Base-by-base conservation (phyloP, 1,284 basidiomycete genomes). In the Tetrapyrgos nigripes region DNA sequence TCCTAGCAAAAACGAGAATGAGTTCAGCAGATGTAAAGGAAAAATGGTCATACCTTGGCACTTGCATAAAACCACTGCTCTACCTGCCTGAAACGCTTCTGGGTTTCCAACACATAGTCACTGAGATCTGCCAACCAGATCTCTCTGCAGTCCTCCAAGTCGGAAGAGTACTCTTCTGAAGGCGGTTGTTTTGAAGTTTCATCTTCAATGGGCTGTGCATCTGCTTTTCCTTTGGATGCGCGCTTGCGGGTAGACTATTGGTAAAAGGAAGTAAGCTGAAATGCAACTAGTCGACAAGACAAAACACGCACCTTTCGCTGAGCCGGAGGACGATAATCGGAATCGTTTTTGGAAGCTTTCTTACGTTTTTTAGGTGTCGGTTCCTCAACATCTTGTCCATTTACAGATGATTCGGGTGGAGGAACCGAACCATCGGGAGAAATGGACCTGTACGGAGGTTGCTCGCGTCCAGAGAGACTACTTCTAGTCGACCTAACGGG, bases 91-190 rank as follows among this genome's bases (percentile, higher is more conserved):
- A 86, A 83, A 50, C 90, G 84, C 67, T 86, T 86, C 67, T 88
- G 85, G 1, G 88, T 90, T 67, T 91, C 87, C 31, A 86, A 68
- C 54, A 85, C 78, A 67, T 93, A 93, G 57, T 83, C 82, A 52
- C 81, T 79, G 14, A 92, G 77, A 64, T 90, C 90, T 29, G 76
- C 79, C 52, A 79, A 74, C 91, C 91, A 93, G 9, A 93, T 69
- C 60, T 92, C 91, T 64, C 84, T 82, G 63, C 86, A 91, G 61
- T 92, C 91, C 33, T 90, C 89, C 55, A 93, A 73, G 77, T 93
- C 91, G 23, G 91, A 91, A 21, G 90, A 90, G 50, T 86, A 82
- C 55, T 88, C 82, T 4, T 58, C 62, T 8, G 52, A 23, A 28
- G 48, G 60, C 26, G 43, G 52, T 33, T 58, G 40, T 37, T 40